Percentiles rank a stretch among this genome's conserved stretches.
phyloP scores from a whole-genome alignment of 2,329 filamentous ascomycete species.

The Neonectria sp. region DNA sequence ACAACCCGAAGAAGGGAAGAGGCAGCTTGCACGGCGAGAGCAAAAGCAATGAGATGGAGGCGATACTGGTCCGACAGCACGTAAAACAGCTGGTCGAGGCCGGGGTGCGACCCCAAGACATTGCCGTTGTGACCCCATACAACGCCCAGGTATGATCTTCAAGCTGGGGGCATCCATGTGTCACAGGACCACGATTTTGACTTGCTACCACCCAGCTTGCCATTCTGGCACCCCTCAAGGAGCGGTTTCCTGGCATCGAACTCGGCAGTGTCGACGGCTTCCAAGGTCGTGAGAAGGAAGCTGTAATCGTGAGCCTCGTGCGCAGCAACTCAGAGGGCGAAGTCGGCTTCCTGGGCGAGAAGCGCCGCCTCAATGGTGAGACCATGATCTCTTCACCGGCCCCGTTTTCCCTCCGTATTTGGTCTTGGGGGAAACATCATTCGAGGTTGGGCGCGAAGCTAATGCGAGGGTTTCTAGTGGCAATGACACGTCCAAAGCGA shows the following conservation, averaged over 20 bases:
- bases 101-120: conserved; percentile 85
- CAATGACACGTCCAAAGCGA: conserved; percentile 95
- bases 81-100: conserved; percentile 82
- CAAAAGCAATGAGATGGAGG: conserved; percentile 95
- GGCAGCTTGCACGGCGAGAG: conserved; percentile 70
- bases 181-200: conserved; percentile 35
- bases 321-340: conserved; percentile 89
- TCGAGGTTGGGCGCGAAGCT: conserved; percentile 31
- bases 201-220: conserved; percentile 71
- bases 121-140: conserved; percentile 96
- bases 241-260: conserved; percentile 87
- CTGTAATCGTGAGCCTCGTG: conserved; percentile 93
- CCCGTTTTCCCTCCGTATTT: conserved; percentile 14
- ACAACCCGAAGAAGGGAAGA: conserved; percentile 60
- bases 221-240: conserved; percentile 84
- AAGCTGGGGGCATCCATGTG: conserved; percentile 22
- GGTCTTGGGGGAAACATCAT: conserved; percentile 13
- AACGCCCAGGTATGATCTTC: conserved; percentile 81
- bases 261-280: conserved; percentile 98
- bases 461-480: conserved; percentile 77
- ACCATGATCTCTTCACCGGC: conserved; percentile 35
- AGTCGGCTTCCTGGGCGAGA: conserved; percentile 94
- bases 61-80: conserved; percentile 83
- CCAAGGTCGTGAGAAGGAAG: conserved; percentile 97
- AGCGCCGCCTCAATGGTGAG: conserved; percentile 91